Conservation (phyloP, 495 filamentous ascomycete species). For the Sordaria brevicollis region DNA sequence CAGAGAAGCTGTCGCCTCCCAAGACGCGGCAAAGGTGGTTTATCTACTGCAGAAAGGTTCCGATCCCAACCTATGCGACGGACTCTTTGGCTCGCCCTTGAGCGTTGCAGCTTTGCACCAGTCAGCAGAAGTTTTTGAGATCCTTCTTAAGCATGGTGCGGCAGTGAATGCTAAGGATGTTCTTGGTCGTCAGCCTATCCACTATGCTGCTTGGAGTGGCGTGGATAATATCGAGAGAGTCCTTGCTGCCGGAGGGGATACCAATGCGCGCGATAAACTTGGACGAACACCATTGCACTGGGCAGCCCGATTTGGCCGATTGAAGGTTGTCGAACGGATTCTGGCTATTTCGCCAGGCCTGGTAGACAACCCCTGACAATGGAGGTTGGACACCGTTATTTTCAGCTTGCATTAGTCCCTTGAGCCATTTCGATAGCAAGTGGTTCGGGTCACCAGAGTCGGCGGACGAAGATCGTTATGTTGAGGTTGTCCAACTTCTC, state of each 20-base stretch:
- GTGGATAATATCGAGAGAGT: neutral
- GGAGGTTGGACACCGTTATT: neutral
- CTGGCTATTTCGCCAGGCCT: neutral
- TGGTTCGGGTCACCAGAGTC: neutral
- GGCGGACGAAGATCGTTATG: neutral
- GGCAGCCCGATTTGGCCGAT: neutral
- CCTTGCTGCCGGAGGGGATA: neutral
- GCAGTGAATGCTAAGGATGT: neutral
- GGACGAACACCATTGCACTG: neutral
- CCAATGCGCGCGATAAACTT: neutral
- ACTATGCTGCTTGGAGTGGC: neutral
- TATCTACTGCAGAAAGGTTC: neutral
- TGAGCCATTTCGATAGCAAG: accelerated
- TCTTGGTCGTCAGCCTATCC: neutral
- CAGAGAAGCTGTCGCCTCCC: neutral
- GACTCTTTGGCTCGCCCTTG: neutral
- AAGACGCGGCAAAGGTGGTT: neutral
- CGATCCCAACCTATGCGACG: neutral
- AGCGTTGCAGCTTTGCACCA: neutral
- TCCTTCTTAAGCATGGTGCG: neutral
- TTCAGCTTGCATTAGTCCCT: neutral
- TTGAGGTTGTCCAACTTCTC: neutral
- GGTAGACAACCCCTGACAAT: neutral
- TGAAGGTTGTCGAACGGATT: neutral
- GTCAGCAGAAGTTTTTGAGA: neutral